Conservation (phyloP, 2,329 filamentous ascomycete genomes). For the Colletotrichum nymphaeae region DNA sequence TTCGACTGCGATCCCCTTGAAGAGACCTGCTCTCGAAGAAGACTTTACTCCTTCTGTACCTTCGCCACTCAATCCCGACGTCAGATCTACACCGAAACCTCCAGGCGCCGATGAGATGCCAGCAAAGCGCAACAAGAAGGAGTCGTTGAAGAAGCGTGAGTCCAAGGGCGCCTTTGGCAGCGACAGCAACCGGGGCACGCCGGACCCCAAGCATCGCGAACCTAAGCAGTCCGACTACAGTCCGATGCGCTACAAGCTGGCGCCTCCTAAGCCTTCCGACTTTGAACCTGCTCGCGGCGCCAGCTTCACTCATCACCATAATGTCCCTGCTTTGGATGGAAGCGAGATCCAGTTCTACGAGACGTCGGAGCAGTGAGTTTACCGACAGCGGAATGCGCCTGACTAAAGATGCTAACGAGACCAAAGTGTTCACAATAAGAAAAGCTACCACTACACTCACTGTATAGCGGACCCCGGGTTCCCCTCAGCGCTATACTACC, state of each 20-base stretch:
- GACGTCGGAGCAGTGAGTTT: slow-evolving; percentile 71
- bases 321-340: slow-evolving; percentile 60
- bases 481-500: slow-evolving; percentile 87
- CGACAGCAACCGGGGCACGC: slow-evolving; percentile 66
- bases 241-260: slow-evolving; percentile 71
- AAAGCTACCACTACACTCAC: slow-evolving; percentile 87
- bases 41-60: slow-evolving; percentile 77
- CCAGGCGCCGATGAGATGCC: slow-evolving; percentile 47
- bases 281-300: slow-evolving; percentile 70
- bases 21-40: slow-evolving; percentile 72
- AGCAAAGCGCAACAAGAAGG: slow-evolving; percentile 68
- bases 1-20: slow-evolving; percentile 69
- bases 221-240: slow-evolving; percentile 56
- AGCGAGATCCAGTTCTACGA: slow-evolving; percentile 69
- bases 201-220: slow-evolving; percentile 61
- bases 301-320: slow-evolving; percentile 67
- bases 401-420: background rate
- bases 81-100: slow-evolving; percentile 52
- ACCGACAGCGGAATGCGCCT: background rate
- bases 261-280: slow-evolving; percentile 71
- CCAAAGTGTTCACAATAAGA: slow-evolving; percentile 70
- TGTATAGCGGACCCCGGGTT: slow-evolving; percentile 92
- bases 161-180: slow-evolving; percentile 62
- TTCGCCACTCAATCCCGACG: slow-evolving; percentile 79
- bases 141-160: slow-evolving; percentile 76